Evolutionary conservation across 2,329 filamentous ascomycete species (phyloP).

Genomic region (Sarocladium kiliense): DNA sequence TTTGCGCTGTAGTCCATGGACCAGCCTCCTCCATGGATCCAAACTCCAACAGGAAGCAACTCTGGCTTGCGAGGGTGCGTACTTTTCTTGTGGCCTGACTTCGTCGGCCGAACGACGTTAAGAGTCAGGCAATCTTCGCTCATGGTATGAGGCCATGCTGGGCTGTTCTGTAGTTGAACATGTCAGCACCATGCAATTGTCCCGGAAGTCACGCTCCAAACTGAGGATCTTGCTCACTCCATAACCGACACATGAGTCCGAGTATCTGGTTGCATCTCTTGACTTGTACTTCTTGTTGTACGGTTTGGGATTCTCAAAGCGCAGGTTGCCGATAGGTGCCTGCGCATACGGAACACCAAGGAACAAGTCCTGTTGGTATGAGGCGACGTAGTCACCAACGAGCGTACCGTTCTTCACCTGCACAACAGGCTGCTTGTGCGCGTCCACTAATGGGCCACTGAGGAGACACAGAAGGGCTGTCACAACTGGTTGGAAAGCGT

Average conservation of each 20-base stretch:
- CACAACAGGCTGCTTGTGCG: constrained; percentile 7
- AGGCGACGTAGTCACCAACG: constrained; percentile 22
- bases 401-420: constrained; percentile 20
- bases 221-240: constrained; percentile 7
- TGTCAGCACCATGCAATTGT: constrained; percentile 13
- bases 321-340: constrained; percentile 46
- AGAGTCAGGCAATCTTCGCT: constrained; percentile 29
- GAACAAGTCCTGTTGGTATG: constrained; percentile 35
- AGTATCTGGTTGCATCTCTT: constrained; percentile 11
- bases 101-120: constrained; percentile 26
- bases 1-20: constrained; percentile 35
- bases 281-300: constrained; percentile 24
- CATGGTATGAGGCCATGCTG: constrained; percentile 32
- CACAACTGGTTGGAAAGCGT: too few relatives aligned
- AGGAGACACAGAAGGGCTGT: too few relatives aligned
- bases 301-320: constrained; percentile 32
- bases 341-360: constrained; percentile 49
- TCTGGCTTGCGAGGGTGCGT: neutral
- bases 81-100: neutral
- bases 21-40: constrained; percentile 33
- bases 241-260: neutral
- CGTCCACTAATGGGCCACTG: too few relatives aligned
- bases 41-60: constrained; percentile 19
- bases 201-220: too few relatives aligned
- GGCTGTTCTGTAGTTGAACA: constrained; percentile 36